Base-by-base conservation (phyloP, 1,284 basidiomycete genomes). In the Wallemia ichthyophaga region DNA sequence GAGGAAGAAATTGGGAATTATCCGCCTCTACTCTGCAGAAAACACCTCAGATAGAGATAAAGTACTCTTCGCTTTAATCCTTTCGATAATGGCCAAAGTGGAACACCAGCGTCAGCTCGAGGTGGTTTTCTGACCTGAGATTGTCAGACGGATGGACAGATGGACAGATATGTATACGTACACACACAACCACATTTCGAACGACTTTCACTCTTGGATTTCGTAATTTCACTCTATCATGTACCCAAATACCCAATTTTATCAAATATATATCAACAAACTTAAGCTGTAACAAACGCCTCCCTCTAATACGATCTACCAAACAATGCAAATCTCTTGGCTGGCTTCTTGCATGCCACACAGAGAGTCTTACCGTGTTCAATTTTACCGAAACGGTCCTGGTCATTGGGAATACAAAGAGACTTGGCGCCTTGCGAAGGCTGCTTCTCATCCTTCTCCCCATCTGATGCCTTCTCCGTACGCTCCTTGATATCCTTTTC, bases 401-500 rank as follows among this genome's bases (percentile, higher is more conserved):
- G 92, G 68, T 96, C 86, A 69, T 92, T 92, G 19, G 94, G 92
- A 73, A 98, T 96, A 66, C 84, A 86, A 13, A 99, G 80, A 3
- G 87, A 89, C 72, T 99, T 99, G 62, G 94, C 94, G 59, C 92
- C 92, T 28, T 92, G 89, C n/a, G 87, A 92, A 0, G 92, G 94
- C 23, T 91, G 91, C 31, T 86, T 82, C 68, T 88, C 86, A 67
- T 95, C 89, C 66, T 85, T 82, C 24, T 83, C 83, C 67, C 83
- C 86, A 59, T 69, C 64, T 62, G 61, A 62, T 24, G 58, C 59
- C n/a, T 60, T 59, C 27, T 64, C 67, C 67, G 82, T 86, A 63
- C 85, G 76, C 67, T 96, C 87, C 76, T 99, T 98, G 76, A 99
- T 94, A 67, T 88, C 85, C 71, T 98, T 92, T 71, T 99, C 92